Evolutionary conservation across 2,329 filamentous ascomycete species (phyloP), one percentile per base, ranked within the genome.

Genomic region (Monilinia polystroma): DNA sequence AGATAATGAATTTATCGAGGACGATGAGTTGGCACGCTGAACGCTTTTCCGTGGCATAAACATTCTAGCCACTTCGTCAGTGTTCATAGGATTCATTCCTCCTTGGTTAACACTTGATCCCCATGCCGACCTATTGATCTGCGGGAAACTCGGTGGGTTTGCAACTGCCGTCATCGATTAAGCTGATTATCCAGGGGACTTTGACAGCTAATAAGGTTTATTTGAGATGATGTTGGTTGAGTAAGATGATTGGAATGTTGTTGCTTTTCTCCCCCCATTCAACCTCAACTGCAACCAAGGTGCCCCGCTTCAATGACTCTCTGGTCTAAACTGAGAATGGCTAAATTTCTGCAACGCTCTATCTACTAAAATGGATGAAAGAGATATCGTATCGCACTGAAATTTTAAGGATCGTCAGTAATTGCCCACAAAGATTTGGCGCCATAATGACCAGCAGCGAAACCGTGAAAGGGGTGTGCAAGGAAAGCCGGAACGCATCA

Each of bases 11-110:
- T 91, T 90, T 70, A 96, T 83, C 56, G 93, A 97, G 4, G 93
- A 96, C 67, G 92, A 95, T 47, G 94, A 98, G 82, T 92, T 96
- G 75, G 90, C 90, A 77, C 94, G 88, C 78, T 94, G 91, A 69
- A 92, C 84, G 76, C 85, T 88, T 81, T 97, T 97, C 74, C 93
- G 91, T 76, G 92, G 91, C 85, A 91, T 89, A 78, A 96, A 92
- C 86, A 96, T 93, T 78, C 90, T 89, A 80, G 90, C 87, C 72
- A 90, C 87, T 79, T 96, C 92, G 81, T 96, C 92, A 77, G 88
- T 81, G 80, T 90, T 91, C 87, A 92, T 91, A 76, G 89, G 84
- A 81, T 85, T 83, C 74, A 86, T 80, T 77, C 83, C 83, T 80
- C 84, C 87, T 80, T 84, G 81, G 68, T 75, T 75, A 73, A 82